Conservation (phyloP, 192 early-diverging fungal genomes). For the Chytriomyces confervae region DNA sequence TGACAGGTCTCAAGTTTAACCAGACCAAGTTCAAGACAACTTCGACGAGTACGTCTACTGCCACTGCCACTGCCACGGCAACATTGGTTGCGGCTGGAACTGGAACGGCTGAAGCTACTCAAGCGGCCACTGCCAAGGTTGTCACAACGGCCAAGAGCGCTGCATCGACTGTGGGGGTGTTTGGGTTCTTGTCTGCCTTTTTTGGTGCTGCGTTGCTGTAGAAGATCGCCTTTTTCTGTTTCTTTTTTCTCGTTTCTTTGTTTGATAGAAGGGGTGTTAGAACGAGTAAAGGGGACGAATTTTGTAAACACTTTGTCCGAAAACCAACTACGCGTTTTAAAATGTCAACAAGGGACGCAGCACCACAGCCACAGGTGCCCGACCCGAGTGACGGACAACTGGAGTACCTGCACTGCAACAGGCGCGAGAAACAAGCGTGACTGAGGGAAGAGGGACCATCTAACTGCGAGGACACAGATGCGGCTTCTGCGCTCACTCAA, state of each 20-base stretch:
- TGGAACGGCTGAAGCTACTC: slow-evolving; percentile 12
- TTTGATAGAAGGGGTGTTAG: not conserved
- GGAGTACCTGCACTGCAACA: slow-evolving; percentile 22
- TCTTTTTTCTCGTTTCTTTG: not conserved
- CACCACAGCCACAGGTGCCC: not conserved
- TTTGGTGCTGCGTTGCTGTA: too few relatives aligned
- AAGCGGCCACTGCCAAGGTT: not conserved
- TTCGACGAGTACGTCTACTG: not conserved
- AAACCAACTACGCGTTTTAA: not conserved
- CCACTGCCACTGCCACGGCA: not conserved
- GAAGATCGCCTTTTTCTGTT: not conserved
- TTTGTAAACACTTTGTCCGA: not conserved
- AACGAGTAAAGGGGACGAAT: not conserved
- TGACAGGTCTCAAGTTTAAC: not conserved
- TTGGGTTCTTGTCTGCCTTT: too few relatives aligned
- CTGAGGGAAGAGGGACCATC: not conserved
- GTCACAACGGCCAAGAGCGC: not conserved
- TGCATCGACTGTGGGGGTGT: not conserved
- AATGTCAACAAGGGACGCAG: not conserved
- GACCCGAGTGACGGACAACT: slow-evolving; percentile 10
- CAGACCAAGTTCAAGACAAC: not conserved
- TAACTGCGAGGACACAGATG: not conserved
- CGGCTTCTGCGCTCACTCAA: slow-evolving; percentile 1
- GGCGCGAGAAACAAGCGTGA: not conserved
- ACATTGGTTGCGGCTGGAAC: not conserved